phyloP scores from a whole-genome alignment of 345 rosid genomes.

The Combretum micranthum region DNA sequence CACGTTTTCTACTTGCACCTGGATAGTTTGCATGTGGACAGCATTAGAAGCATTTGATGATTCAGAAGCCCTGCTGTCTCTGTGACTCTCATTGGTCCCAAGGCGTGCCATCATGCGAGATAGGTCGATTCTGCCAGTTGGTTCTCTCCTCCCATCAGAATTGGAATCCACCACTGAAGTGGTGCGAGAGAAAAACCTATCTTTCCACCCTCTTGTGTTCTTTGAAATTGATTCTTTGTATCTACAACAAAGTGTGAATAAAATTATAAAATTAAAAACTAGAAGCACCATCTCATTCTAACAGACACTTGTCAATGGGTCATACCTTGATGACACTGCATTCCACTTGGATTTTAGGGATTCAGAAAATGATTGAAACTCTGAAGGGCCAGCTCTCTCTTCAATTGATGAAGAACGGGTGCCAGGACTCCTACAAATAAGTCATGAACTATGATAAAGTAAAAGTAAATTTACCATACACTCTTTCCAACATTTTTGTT shows the following conservation, averaged over 20 bases:
- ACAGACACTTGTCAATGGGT: neutral
- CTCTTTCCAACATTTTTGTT: neutral
- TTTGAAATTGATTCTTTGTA: conserved; percentile 58
- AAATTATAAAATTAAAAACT: neutral
- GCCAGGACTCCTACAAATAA: conserved; percentile 21
- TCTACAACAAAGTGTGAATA: conserved; percentile 15
- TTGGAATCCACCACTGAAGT: conserved; percentile 32
- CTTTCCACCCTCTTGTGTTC: conserved; percentile 73
- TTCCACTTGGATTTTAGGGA: conserved; percentile 55
- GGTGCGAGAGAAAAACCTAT: conserved; percentile 52
- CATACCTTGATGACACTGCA: conserved; percentile 51
- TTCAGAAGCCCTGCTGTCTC: conserved; percentile 22
- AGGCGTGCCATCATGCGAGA: conserved; percentile 39
- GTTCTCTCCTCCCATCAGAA: conserved; percentile 46
- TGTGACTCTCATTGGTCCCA: conserved; percentile 28
- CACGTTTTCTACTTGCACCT: conserved; percentile 10
- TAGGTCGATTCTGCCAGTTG: conserved; percentile 42
- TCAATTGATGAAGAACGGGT: conserved; percentile 27
- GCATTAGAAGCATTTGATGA: conserved; percentile 18
- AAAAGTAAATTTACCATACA: neutral
- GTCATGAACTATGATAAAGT: neutral
- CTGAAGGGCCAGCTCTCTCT: conserved; percentile 58
- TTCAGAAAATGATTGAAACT: conserved; percentile 56
- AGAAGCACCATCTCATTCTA: neutral
- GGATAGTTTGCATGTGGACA: conserved; percentile 23